A percentile compares a stretch with the other conserved stretches of the same genome.
These are phyloP conservation scores for Chiua virens DNA, from an alignment of 768 basidiomycete genomes.

Conservation along the genomic window DNA sequence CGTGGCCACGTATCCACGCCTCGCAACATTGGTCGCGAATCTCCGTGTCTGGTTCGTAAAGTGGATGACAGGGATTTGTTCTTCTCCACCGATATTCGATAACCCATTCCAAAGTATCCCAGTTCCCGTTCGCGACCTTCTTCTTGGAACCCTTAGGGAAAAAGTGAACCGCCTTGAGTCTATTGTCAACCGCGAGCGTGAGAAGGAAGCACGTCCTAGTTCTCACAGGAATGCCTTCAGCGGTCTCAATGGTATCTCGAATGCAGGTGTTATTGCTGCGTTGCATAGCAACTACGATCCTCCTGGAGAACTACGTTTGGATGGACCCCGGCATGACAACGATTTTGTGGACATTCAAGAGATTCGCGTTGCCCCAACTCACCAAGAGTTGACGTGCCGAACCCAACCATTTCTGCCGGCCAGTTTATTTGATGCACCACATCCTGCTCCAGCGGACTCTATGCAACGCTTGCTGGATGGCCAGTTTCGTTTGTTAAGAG, in stretches of 20 bases:
- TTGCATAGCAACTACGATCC: constrained; percentile 47
- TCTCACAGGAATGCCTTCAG: constrained; percentile 3
- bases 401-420: constrained; percentile 60
- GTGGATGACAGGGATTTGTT: constrained; percentile 46
- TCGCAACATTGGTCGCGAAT: constrained; percentile 41
- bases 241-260: constrained; percentile 1
- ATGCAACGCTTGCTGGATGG: constrained; percentile 71
- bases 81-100: constrained; percentile 42
- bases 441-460: constrained; percentile 53
- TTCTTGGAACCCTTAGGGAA: constrained; percentile 31
- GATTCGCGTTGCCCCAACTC: constrained; percentile 71
- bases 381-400: constrained; percentile 56
- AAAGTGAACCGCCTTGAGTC: constrained; percentile 33
- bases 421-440: constrained; percentile 59
- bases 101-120: constrained; percentile 39
- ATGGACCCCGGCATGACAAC: constrained; percentile 68
- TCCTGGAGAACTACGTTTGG: constrained; percentile 49
- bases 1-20: constrained; percentile 43
- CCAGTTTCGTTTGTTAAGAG: constrained; percentile 73
- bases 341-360: constrained; percentile 53
- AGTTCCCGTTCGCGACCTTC: constrained; percentile 36
- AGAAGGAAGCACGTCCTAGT: constrained; percentile 30
- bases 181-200: constrained; percentile 54
- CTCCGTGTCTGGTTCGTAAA: constrained; percentile 45
- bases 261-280: constrained; percentile 40